These are phyloP conservation scores for Calonectria fujianensis DNA, from an alignment of 2,329 filamentous ascomycete genomes.

Conservation along the genomic window DNA sequence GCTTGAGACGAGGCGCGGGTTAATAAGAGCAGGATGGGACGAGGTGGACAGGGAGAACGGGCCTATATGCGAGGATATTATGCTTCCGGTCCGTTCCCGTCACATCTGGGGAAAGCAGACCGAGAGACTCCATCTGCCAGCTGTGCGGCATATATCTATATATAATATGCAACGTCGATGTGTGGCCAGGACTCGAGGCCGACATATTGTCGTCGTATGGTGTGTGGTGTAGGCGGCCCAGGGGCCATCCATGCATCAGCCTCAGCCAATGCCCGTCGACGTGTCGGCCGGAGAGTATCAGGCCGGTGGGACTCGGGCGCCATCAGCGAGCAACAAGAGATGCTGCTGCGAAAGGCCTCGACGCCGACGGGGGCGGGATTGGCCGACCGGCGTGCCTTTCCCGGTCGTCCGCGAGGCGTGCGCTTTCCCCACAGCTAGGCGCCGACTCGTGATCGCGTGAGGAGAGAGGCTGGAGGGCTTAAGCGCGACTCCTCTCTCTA, in stretches of 20 bases:
- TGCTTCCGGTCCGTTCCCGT: conserved; percentile 40
- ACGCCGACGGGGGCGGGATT: conserved; percentile 35
- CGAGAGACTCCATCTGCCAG: conserved; percentile 30
- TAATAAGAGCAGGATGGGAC: conserved; percentile 18
- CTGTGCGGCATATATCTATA: conserved; percentile 40
- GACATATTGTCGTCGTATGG: conserved; percentile 38
- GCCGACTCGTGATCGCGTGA: conserved; percentile 21
- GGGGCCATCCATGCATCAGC: conserved; percentile 34
- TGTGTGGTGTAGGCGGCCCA: conserved; percentile 13
- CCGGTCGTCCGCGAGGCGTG: conserved; percentile 20
- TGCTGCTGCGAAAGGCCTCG: conserved; percentile 8
- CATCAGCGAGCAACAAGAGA: background rate
- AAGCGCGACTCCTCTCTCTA: conserved; percentile 27
- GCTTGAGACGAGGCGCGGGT: conserved; percentile 14
- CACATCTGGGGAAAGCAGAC: conserved; percentile 36
- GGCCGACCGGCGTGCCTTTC: conserved; percentile 31
- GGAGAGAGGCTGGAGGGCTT: conserved; percentile 16
- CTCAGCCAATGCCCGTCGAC: conserved; percentile 24
- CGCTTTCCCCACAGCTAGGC: conserved; percentile 23
- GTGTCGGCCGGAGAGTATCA: conserved; percentile 36
- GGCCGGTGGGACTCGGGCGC: conserved; percentile 33
- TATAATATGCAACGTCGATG: conserved; percentile 10
- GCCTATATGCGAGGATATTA: conserved; percentile 33
- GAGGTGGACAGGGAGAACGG: conserved; percentile 18
- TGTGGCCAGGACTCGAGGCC: conserved; percentile 20